Evolutionary conservation across 2,329 filamentous ascomycete genomes (phyloP).

Genomic region (Alternaria ventricosa): DNA sequence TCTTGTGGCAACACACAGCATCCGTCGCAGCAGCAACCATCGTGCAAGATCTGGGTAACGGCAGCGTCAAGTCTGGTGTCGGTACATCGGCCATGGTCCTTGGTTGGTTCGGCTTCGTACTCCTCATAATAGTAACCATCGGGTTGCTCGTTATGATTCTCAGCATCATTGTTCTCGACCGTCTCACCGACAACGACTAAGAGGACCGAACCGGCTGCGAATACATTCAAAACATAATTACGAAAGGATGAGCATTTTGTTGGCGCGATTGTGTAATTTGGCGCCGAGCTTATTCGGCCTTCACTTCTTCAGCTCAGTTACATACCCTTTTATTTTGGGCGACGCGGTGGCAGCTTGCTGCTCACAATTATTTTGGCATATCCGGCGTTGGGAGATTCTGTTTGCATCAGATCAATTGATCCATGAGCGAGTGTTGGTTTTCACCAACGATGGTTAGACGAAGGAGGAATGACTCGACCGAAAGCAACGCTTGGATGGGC

Average conservation of each 20-base stretch:
- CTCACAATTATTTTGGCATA: constrained; percentile 36
- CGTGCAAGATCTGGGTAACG: constrained; percentile 90
- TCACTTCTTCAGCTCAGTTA: constrained; percentile 31
- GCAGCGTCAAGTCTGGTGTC: constrained; percentile 83
- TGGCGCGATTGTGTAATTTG: constrained; percentile 33
- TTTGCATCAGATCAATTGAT: constrained; percentile 23
- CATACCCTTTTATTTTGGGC: constrained; percentile 37
- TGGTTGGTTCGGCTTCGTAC: constrained; percentile 94
- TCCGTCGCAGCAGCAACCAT: constrained; percentile 95
- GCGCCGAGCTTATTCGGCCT: constrained; percentile 36
- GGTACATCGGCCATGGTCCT: constrained; percentile 96
- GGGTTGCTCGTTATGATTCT: constrained; percentile 95
- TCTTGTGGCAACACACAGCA: constrained; percentile 92
- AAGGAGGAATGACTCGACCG: constrained; percentile 16
- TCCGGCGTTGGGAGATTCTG: constrained; percentile 37
- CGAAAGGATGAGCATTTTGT: constrained; percentile 18
- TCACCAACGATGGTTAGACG: constrained; percentile 9
- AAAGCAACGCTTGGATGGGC: constrained; percentile 27
- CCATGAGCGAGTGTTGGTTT: constrained; percentile 10
- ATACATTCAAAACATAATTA: constrained; percentile 13
- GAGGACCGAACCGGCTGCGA: not conserved
- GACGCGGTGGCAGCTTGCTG: constrained; percentile 34
- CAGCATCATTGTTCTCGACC: constrained; percentile 81
- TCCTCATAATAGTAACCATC: constrained; percentile 94
- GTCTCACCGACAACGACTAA: constrained; percentile 57